Evolutionary conservation across 2,329 filamentous ascomycete species (phyloP), one percentile per base, ranked within the genome.

Genomic region (Capronia epimyces): DNA sequence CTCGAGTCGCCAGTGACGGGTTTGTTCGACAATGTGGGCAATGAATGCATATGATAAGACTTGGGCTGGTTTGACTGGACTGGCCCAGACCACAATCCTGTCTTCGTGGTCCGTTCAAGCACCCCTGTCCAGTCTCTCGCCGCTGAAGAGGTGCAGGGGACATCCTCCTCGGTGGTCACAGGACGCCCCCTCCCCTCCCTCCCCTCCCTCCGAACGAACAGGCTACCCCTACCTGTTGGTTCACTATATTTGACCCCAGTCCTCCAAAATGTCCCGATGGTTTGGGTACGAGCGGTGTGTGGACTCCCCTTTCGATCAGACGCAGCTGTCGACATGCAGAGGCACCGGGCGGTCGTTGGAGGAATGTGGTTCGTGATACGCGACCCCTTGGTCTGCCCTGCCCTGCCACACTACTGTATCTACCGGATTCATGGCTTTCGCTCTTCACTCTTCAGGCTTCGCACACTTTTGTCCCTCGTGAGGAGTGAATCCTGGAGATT

Each of bases 191-290:
- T 32, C 13, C 37, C 6, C n/a, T 27, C 5, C 15, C 2, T 25
- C 29, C 31, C 24, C 20, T 46, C 43, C 12, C 29, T 10, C 3
- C 29, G n/a, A 32, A 8, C 7, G 29, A 32, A 32, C 29, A 6
- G n/a, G n/a, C 29, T 12, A 32, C 10, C 5, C 6, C 32, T 4
- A 22, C 20, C 34, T 6, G 7, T 37, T 15, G 34, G 21, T 20
- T 25, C 39, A 42, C 39, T 12, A 27, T n/a, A 50, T n/a, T 15
- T 7, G 6, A 25, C n/a, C 9, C 21, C 21, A 7, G 22, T 25
- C n/a, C 13, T 42, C 39, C 18, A 15, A 8, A 10, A 24, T 31
- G 44, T 52, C 50, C 50, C 50, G 40, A 24, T 31, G 49, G 15
- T 44, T 42, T 52, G 50, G 50, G 36, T 52, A n/a, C 39, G 25